Evolutionary conservation across 140 eudicot genomes (phyloP).

Genomic region (Senecio squalidus): DNA sequence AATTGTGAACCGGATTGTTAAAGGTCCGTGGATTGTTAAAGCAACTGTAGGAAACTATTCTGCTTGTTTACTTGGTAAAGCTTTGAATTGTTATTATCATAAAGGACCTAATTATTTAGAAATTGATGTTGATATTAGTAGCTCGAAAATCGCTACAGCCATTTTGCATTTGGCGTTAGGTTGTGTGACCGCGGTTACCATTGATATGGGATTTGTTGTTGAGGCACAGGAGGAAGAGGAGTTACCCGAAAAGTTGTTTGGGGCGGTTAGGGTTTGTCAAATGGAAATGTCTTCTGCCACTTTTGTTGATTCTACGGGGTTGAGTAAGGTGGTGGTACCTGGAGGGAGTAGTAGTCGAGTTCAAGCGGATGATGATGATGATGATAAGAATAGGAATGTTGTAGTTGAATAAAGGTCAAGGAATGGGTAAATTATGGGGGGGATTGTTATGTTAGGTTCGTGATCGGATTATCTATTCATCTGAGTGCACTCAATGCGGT

Average conservation of each 20-base stretch:
- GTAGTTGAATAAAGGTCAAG: not conserved
- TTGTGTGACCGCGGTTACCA: constrained; percentile 68
- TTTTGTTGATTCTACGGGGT: constrained; percentile 30
- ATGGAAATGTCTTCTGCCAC: constrained; percentile 87
- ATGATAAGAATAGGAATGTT: not conserved
- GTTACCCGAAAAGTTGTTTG: constrained; percentile 70
- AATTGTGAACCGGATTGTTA: constrained; percentile 73
- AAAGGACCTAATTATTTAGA: constrained; percentile 67
- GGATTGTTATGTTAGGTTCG: not conserved
- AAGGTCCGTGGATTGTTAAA: constrained; percentile 93
- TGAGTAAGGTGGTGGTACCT: not conserved
- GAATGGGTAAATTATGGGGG: not conserved
- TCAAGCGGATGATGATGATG: constrained; percentile 18
- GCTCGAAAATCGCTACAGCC: constrained; percentile 73
- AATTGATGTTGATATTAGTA: constrained; percentile 76
- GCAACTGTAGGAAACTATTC: constrained; percentile 73
- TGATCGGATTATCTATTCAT: not conserved
- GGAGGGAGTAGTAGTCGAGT: constrained; percentile 29
- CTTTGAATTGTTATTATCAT: constrained; percentile 58
- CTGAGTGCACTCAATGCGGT: no score
- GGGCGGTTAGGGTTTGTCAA: constrained; percentile 82
- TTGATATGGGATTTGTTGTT: constrained; percentile 86
- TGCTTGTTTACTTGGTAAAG: constrained; percentile 73
- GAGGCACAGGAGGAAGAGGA: constrained; percentile 76
- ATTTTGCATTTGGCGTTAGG: constrained; percentile 77